These are phyloP conservation scores for Talaromyces islandicus DNA, from an alignment of 2,329 filamentous ascomycete genomes.

Conservation along the genomic window DNA sequence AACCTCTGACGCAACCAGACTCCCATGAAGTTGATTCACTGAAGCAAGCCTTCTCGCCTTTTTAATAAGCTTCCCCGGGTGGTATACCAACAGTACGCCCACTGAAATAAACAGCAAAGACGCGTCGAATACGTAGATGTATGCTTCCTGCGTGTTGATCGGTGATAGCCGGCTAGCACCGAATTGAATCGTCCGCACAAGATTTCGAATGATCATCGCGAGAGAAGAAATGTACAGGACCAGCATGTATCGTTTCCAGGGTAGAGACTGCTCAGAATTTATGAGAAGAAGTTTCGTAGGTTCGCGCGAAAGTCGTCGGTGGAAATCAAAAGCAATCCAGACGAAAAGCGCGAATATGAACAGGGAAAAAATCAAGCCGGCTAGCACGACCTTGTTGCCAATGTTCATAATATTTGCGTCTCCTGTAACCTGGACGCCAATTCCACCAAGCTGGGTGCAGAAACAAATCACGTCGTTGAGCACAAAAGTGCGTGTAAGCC, in stretches of 20 bases:
- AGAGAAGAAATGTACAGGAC: slow-evolving; percentile 20
- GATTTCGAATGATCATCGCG: slow-evolving; percentile 22
- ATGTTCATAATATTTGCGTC: slow-evolving; percentile 16
- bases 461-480: slow-evolving; percentile 30
- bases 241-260: slow-evolving; percentile 24
- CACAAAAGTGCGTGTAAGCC: slow-evolving; percentile 35
- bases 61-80: slow-evolving; percentile 1
- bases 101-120: slow-evolving; percentile 20
- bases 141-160: slow-evolving; percentile 20
- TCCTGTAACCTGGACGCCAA: slow-evolving; percentile 23
- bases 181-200: slow-evolving; percentile 25
- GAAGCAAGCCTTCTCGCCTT: neutral
- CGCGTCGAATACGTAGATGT: slow-evolving; percentile 29
- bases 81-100: slow-evolving; percentile 15
- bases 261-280: neutral
- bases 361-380: neutral
- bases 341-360: neutral
- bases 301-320: neutral
- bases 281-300: neutral
- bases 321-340: neutral
- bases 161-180: slow-evolving; percentile 10
- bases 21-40: neutral
- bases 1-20: neutral
- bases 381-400: slow-evolving; percentile 14
- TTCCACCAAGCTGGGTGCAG: slow-evolving; percentile 27